Conservation (phyloP, 345 rosid genomes). For the Melaleuca quinquenervia region DNA sequence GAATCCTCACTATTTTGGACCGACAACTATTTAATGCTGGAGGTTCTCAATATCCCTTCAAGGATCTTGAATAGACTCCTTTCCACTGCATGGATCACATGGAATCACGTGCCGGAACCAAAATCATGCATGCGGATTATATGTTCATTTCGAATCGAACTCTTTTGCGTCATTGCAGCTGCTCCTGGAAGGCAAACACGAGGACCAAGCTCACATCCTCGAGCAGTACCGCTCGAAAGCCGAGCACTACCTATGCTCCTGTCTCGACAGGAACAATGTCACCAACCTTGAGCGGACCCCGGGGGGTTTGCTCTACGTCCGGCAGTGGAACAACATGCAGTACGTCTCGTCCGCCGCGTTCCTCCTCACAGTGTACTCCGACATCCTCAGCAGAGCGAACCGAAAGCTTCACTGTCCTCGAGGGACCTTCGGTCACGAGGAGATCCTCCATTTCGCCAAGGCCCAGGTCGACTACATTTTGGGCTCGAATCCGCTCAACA, state of each 20-base stretch:
- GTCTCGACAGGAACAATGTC: conserved; percentile 53
- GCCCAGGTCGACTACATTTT: conserved; percentile 82
- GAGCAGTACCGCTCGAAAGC: conserved; percentile 62
- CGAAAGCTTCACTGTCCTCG: conserved; percentile 32
- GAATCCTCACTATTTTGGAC: background rate
- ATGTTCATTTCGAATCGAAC: background rate
- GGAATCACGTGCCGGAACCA: background rate
- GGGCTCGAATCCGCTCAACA: conserved; percentile 74
- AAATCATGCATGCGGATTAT: background rate
- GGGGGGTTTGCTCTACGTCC: conserved; percentile 61
- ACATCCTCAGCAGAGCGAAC: conserved; percentile 28
- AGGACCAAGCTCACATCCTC: conserved; percentile 22
- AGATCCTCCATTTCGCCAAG: conserved; percentile 45
- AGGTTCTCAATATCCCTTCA: background rate
- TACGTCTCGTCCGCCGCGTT: conserved; percentile 75
- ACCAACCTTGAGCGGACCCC: conserved; percentile 58
- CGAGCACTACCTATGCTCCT: conserved; percentile 71
- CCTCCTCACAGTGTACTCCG: conserved; percentile 70
- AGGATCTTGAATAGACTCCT: background rate
- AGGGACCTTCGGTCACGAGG: conserved; percentile 26
- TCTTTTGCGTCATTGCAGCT: conserved; percentile 21
- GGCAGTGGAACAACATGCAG: conserved; percentile 98
- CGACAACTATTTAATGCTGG: background rate
- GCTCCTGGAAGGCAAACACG: conserved; percentile 33
- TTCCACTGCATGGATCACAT: background rate